phyloP scores from a whole-genome alignment of 208 protist genomes.

The Acanthamoeba sp. region DNA sequence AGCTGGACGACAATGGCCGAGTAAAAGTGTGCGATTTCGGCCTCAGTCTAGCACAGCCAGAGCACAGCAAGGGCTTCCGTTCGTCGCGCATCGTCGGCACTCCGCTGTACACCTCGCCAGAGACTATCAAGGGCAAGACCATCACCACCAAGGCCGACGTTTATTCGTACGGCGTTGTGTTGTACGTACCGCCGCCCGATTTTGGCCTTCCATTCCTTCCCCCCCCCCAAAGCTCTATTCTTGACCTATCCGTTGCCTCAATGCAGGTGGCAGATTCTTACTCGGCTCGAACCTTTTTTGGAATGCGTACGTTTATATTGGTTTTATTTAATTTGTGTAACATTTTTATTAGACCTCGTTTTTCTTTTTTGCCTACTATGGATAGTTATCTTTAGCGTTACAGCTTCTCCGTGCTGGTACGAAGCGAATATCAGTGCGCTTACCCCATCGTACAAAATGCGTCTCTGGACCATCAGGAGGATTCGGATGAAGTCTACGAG shows the following conservation, averaged over 20 bases:
- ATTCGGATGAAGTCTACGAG: conserved; percentile 65
- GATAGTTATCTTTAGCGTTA: too few species aligned
- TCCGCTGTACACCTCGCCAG: conserved; percentile 59
- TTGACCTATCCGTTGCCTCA: neutral
- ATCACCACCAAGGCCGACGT: conserved; percentile 68
- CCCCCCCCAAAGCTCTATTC: too few species aligned
- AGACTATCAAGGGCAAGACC: conserved; percentile 67
- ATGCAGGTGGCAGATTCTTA: conserved; percentile 51
- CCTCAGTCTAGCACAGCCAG: conserved; percentile 47
- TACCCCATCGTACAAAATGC: too few species aligned
- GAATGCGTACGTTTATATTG: conserved; percentile 36
- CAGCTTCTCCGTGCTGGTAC: too few species aligned
- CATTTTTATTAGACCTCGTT: neutral
- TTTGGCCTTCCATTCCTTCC: too few species aligned
- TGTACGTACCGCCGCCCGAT: neutral
- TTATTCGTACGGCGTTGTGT: conserved; percentile 66
- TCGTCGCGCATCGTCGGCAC: conserved; percentile 68
- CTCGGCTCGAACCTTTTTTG: conserved; percentile 43
- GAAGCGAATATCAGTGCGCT: too few species aligned
- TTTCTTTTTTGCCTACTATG: too few species aligned
- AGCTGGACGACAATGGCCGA: conserved; percentile 54
- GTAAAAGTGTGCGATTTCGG: conserved; percentile 69
- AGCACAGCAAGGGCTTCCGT: conserved; percentile 62
- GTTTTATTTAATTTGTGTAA: neutral
- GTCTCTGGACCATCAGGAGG: neutral